phyloP scores from a whole-genome alignment of 192 early-diverging fungal species.

The Polychytrium aggregatum region DNA sequence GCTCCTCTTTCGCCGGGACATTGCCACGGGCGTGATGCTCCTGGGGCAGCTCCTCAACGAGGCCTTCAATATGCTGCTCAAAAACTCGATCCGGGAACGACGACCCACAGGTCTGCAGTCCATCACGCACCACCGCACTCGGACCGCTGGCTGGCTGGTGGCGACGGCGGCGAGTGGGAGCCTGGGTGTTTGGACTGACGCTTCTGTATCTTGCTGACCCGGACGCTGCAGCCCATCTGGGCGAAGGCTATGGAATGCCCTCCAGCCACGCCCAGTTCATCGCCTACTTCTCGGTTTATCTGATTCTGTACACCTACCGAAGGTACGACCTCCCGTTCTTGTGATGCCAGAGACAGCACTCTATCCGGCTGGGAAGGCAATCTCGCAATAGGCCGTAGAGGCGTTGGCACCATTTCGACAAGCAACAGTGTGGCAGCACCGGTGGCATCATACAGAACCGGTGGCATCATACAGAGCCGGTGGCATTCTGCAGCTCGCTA shows the following conservation, averaged over 20 bases:
- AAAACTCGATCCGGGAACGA: conserved; percentile 44
- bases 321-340: conserved; percentile 22
- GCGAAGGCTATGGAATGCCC: conserved; percentile 76
- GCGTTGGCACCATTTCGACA: conserved; percentile 13
- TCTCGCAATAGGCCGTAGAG: conserved; percentile 1
- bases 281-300: conserved; percentile 56
- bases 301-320: conserved; percentile 34
- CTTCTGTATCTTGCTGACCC: not conserved
- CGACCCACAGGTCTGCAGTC: conserved; percentile 61
- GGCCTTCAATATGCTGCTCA: conserved; percentile 46
- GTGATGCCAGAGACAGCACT: conserved; percentile 1
- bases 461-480: not conserved
- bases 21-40: conserved; percentile 46
- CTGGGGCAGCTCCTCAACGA: conserved; percentile 64
- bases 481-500: conserved; percentile 2
- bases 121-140: too few species aligned
- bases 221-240: conserved; percentile 41
- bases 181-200: not conserved
- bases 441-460: not conserved
- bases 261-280: conserved; percentile 74
- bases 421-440: not conserved
- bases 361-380: too few species aligned
- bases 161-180: not conserved
- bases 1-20: conserved; percentile 46
- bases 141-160: too few species aligned